phyloP scores from a whole-genome alignment of 148 eudicot genomes.

The Arbutus unedo region DNA sequence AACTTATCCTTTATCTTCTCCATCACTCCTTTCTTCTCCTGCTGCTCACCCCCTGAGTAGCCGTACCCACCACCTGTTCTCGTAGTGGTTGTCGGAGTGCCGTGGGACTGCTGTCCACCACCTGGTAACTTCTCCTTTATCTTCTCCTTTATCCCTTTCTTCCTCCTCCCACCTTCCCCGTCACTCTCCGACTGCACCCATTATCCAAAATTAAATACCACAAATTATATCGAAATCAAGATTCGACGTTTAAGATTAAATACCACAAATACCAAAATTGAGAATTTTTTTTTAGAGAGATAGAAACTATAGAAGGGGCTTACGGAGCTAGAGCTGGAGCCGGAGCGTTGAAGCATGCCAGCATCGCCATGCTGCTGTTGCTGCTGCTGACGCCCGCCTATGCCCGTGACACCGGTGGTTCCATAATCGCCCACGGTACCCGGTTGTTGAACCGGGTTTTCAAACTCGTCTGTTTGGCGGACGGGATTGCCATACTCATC shows the following conservation, averaged over 20 bases:
- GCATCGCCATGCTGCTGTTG: conserved; percentile 17
- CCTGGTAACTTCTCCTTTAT: conserved; percentile 70
- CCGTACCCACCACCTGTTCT: conserved; percentile 20
- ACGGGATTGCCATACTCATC: conserved; percentile 15
- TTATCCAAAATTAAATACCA: not conserved
- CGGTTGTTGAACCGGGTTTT: conserved; percentile 19
- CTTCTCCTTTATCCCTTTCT: conserved; percentile 56
- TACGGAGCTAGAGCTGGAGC: conserved; percentile 84
- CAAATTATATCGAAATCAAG: too few relatives aligned
- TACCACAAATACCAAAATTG: too few relatives aligned
- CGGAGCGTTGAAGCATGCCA: conserved; percentile 62
- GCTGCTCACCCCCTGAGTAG: not conserved
- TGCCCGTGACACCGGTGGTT: conserved; percentile 11
- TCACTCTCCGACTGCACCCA: conserved; percentile 12
- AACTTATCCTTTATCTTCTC: conserved; percentile 83
- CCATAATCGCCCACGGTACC: conserved; percentile 19
- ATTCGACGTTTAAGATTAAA: too few relatives aligned
- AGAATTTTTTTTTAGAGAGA: not conserved
- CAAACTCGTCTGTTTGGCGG: conserved; percentile 20
- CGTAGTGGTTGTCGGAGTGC: conserved; percentile 5
- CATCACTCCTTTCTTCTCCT: conserved; percentile 74
- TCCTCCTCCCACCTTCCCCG: conserved; percentile 59
- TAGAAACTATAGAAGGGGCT: not conserved
- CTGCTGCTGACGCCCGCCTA: not conserved
- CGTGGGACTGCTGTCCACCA: conserved; percentile 27